phyloP scores from a whole-genome alignment of 2,329 filamentous ascomycete genomes.

The Colletotrichum chlorophyti region DNA sequence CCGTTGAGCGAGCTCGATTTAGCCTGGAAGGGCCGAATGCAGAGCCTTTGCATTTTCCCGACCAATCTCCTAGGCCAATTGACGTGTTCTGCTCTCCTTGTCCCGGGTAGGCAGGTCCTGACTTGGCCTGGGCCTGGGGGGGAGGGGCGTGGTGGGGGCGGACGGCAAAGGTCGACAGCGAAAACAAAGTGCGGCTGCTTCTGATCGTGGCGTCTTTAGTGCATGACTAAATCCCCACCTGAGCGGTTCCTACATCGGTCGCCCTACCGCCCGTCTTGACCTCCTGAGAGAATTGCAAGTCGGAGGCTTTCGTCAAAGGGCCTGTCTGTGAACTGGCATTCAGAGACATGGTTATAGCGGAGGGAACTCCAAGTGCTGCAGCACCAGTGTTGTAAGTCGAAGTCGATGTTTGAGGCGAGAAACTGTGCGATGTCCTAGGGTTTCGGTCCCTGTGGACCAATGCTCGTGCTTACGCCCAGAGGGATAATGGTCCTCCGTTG shows the following conservation, averaged over 20 bases:
- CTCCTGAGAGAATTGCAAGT: too few relatives aligned
- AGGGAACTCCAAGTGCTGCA: too few relatives aligned
- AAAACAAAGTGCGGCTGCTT: slow-evolving; percentile 41
- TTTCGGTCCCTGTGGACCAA: too few relatives aligned
- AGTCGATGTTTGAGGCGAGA: too few relatives aligned
- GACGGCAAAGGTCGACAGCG: slow-evolving; percentile 25
- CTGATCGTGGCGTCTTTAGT: slow-evolving; percentile 24
- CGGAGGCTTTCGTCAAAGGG: too few relatives aligned
- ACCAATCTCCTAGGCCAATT: slow-evolving; percentile 40
- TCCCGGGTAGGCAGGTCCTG: too few relatives aligned
- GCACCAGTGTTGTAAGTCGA: too few relatives aligned
- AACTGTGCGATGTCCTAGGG: too few relatives aligned
- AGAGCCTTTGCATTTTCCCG: slow-evolving; percentile 43
- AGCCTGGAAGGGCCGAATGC: slow-evolving; percentile 51
- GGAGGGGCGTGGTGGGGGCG: not conserved
- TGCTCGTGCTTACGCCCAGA: too few relatives aligned
- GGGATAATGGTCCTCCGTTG: too few relatives aligned
- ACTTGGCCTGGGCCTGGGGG: slow-evolving; percentile 2
- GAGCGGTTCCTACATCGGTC: slow-evolving; percentile 9
- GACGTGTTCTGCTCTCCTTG: not conserved
- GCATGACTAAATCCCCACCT: slow-evolving; percentile 13
- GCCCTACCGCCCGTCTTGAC: slow-evolving; percentile 9
- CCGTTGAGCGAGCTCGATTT: slow-evolving; percentile 42
- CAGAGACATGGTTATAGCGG: too few relatives aligned
- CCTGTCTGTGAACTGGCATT: too few relatives aligned